A percentile compares a stretch with the other conserved stretches of the same genome.
Conservation (phyloP, 2,329 filamentous ascomycete genomes). For the Alternaria viburni region DNA sequence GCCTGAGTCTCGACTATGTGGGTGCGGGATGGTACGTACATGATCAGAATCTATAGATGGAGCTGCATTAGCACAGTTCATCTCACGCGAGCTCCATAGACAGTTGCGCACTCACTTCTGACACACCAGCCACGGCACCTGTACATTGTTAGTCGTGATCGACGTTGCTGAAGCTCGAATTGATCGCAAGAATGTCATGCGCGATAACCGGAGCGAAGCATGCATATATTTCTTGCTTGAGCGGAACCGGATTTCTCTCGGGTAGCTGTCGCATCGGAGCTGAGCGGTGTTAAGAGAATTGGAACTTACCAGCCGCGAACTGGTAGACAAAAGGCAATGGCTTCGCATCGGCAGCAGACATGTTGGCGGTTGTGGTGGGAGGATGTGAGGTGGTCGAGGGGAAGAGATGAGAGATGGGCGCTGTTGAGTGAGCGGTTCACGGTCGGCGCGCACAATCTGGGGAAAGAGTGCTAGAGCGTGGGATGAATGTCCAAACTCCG, state of each 20-base stretch:
- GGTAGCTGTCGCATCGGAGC: conserved; percentile 20
- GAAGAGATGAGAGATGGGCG: conserved; percentile 20
- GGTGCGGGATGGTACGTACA: conserved; percentile 59
- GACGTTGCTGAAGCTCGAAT: conserved; percentile 1
- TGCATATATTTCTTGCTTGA: background rate
- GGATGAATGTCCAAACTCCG: conserved; percentile 27
- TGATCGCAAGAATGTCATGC: background rate
- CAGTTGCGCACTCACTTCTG: conserved; percentile 73
- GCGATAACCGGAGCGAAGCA: background rate
- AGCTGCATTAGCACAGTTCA: conserved; percentile 34
- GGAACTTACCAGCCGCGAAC: conserved; percentile 80
- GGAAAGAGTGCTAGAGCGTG: conserved; percentile 34
- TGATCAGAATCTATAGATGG: conserved; percentile 76
- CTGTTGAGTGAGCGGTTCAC: conserved; percentile 15
- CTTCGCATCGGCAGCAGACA: conserved; percentile 62
- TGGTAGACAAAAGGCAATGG: conserved; percentile 93
- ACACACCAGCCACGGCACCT: conserved; percentile 96
- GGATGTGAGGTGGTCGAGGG: conserved; percentile 9
- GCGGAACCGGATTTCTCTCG: conserved; percentile 4
- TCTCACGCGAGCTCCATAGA: conserved; percentile 13
- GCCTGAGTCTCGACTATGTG: background rate
- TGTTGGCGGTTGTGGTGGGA: conserved; percentile 34
- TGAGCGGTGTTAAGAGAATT: conserved; percentile 34
- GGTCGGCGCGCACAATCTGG: conserved; percentile 33
- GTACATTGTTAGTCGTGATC: conserved; percentile 39